Base-by-base conservation (phyloP, 2,329 filamentous ascomycete genomes). In the Diaporthe destruens region DNA sequence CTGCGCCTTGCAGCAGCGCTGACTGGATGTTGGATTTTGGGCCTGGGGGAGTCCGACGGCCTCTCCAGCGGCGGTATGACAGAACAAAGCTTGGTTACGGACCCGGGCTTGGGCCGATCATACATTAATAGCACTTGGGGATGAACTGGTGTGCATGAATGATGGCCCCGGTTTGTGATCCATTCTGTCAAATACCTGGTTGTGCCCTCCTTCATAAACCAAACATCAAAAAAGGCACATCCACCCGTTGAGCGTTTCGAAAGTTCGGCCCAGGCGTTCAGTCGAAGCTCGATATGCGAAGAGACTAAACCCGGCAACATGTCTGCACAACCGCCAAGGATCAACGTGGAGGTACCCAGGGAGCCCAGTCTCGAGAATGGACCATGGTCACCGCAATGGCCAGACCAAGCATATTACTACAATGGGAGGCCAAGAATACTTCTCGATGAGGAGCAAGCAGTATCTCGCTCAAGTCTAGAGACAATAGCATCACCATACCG, bases 11-110 rank as follows among this genome's bases (percentile, higher is more conserved):
- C 59, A 49, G 42, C 59, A 32, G 59, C 25, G 59, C 59, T 63
- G 59, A 63, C 59, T 63, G 59, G 59, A 63, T 18, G 44, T 34
- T 42, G 25, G 29, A 63, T 44, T 42, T 63, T 32, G 59, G 49
- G 32, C 39, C 59, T 63, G 59, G 59, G 59, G 59, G 47, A 63
- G 59, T 63, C 59, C 59, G 59, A 49, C 59, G 59, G 59, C 42
- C 8, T 20, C 32, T 34, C 18, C 18, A 63, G 18, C 42, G 9
- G 59, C 42, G 7, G 59, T 49, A 29, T 44, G 25, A 63, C 59
- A 63, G 57, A 32, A 63, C 20, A 49, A 42, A 11, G 59, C 59
- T 63, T 63, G 42, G 42, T 20, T 34, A 49, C 59, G 59, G 59
- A 49, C 59, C 18, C 3, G 11, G 18, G 9, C 25, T 49, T n/a